These are phyloP conservation scores for Datisca glomerata DNA, from an alignment of 306 rosid genomes.

Conservation along the genomic window DNA sequence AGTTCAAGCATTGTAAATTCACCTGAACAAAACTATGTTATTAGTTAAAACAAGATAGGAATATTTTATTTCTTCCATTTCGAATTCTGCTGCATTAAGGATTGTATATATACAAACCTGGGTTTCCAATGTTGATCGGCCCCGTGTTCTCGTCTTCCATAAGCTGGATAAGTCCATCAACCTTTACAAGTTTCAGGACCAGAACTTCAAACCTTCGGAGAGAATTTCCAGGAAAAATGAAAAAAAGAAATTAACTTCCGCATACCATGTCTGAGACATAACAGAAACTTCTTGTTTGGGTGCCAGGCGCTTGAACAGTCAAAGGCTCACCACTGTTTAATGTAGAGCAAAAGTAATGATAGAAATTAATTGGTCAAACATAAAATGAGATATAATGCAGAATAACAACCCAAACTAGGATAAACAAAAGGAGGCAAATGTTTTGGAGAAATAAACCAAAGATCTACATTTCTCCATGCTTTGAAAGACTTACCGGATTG, in stretches of 20 bases:
- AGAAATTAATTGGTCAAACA: not conserved
- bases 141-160: slow-evolving; percentile 57
- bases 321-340: slow-evolving; percentile 19
- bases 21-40: slow-evolving; percentile 28
- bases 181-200: slow-evolving; percentile 24
- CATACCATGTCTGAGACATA: slow-evolving; percentile 58
- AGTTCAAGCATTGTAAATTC: slow-evolving; percentile 95
- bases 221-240: not conserved
- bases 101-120: slow-evolving; percentile 26
- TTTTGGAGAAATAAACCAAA: too few species aligned
- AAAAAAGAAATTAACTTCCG: not conserved
- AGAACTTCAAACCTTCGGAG: not conserved
- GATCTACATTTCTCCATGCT: too few species aligned
- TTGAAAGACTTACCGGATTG: slow-evolving; percentile 61
- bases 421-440: too few species aligned
- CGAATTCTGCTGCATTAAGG: too few species aligned
- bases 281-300: slow-evolving; percentile 71
- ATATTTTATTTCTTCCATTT: too few species aligned
- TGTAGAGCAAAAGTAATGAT: not conserved
- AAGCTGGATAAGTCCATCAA: slow-evolving; percentile 55
- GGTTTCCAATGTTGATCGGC: slow-evolving; percentile 67
- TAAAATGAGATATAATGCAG: not conserved
- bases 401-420: too few species aligned
- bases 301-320: slow-evolving; percentile 65
- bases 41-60: slow-evolving; percentile 10